phyloP scores from a whole-genome alignment of 1,139 yeast genomes.

The Candida frijolesensis region DNA sequence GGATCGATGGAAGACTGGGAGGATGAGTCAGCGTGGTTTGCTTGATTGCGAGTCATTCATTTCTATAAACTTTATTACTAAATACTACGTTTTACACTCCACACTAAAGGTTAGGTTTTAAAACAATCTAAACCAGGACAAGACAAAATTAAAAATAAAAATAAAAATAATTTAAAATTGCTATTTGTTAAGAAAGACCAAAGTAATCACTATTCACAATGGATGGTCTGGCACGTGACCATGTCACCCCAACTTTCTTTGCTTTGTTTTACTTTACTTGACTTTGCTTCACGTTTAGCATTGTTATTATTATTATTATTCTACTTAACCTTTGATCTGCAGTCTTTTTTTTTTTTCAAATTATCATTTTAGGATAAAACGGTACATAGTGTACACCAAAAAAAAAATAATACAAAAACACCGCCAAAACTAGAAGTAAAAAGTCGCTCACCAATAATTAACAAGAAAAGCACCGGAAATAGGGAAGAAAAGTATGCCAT shows the following conservation, averaged over 20 bases:
- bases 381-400: neutral
- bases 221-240: neutral
- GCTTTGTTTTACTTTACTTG: neutral
- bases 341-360: neutral
- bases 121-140: neutral
- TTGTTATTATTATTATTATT: neutral
- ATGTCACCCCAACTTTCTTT: neutral
- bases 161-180: neutral
- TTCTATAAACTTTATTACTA: neutral
- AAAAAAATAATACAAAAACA: neutral
- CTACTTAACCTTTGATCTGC: neutral
- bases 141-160: neutral
- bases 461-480: neutral
- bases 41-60: neutral
- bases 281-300: neutral
- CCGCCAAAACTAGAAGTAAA: neutral
- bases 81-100: neutral
- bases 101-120: neutral
- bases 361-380: constrained; percentile 2
- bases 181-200: neutral
- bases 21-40: neutral
- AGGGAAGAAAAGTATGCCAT: no score
- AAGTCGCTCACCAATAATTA: neutral
- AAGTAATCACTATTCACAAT: neutral
- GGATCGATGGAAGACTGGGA: no score